These are phyloP conservation scores for Candida glaebosa DNA, from an alignment of 805 yeast genomes.

Conservation along the genomic window DNA sequence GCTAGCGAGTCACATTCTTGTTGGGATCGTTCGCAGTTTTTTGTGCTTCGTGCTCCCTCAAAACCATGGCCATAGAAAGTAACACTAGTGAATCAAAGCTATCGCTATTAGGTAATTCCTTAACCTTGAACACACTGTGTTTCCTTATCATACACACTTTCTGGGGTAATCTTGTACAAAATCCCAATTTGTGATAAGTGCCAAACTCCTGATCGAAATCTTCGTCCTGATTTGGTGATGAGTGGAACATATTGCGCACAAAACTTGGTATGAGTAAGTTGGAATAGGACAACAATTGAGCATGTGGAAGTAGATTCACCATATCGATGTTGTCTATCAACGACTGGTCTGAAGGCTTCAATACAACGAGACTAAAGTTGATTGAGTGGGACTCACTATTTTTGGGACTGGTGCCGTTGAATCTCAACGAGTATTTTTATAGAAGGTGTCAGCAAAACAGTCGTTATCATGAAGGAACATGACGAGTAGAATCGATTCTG, in stretches of 20 bases:
- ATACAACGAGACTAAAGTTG: neutral
- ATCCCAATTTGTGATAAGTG: neutral
- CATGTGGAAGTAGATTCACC: neutral
- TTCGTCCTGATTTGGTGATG: neutral
- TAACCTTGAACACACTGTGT: neutral
- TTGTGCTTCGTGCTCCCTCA: neutral
- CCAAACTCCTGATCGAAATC: neutral
- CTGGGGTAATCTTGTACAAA: neutral
- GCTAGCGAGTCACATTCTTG: slow-evolving; percentile 5
- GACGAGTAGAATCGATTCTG: neutral
- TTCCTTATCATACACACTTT: neutral
- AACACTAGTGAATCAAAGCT: neutral
- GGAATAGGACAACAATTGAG: neutral
- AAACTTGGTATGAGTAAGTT: neutral
- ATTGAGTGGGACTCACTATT: neutral
- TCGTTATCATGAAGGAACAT: neutral
- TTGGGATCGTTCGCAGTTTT: too few species aligned
- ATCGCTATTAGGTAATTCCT: neutral
- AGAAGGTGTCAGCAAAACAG: neutral
- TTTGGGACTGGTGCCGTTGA: neutral
- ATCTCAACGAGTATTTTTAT: neutral
- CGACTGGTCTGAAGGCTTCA: neutral
- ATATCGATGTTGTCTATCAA: neutral
- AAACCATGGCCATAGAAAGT: neutral
- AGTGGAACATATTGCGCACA: neutral